Base-by-base conservation (phyloP, 2,329 filamentous ascomycete genomes). In the Monilinia laxa region DNA sequence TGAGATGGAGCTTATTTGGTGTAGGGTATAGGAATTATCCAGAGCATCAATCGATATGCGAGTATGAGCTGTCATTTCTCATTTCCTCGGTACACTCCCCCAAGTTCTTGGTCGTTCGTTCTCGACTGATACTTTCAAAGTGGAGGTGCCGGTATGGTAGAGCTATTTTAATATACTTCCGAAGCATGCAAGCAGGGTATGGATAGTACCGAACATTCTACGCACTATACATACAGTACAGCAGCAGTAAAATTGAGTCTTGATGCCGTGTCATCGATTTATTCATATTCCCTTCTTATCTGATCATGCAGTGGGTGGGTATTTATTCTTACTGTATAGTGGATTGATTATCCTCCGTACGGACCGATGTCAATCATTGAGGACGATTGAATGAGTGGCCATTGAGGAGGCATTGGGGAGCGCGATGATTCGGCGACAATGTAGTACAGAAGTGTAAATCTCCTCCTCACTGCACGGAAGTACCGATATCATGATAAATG, bases 61-160 rank as follows among this genome's bases (percentile, higher is more conserved):
- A 60, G 57, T 60, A 25, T 51, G 45, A 60, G 45, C 45, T 60
- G 57, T 60, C 45, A 60, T 60, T 45, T 3, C 35, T 60, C 45
- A 60, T 60, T 45, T 3, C 35, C 57, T 49, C 57, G 45, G 12
- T 60, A 31, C 28, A 23, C 28, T 16, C 25, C 57, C 57, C 28
- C 28, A 51, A 18, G n/a, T 38, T 60, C 28, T 60, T 51, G 1
- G 23, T 49, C 38, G 38, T 40, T 40, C 38, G 38, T 40, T 23
- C 45, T 51, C 20, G 20, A 49, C 31, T 7, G 35, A 49, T 59
- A 25, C 20, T 38, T 20, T 20, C 28, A 9, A 4, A 23, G 12
- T 12, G 28, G 45, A 23, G 28, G 20, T 49, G 35, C 35, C 28
- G 14, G 38, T 25, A 28, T 28, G n/a, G 11, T 12, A 23, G 42